Evolutionary conservation across 306 rosid species (phyloP).

Genomic region (Sicyos baderoa): DNA sequence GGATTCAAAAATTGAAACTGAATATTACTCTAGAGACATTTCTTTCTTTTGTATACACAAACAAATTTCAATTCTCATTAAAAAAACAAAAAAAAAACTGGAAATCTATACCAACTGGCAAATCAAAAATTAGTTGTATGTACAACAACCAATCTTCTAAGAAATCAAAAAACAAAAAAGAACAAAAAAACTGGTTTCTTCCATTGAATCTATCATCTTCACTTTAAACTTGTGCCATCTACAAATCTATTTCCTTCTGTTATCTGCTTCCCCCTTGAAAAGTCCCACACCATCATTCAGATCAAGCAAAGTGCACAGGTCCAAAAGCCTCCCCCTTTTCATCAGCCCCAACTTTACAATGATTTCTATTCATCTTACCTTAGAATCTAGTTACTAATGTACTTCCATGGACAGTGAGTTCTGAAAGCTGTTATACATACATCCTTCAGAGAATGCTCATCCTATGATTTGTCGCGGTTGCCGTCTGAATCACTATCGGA

Average conservation of each 20-base stretch:
- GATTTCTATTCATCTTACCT: neutral
- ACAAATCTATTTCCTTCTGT: neutral
- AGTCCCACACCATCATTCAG: neutral
- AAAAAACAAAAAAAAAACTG: neutral
- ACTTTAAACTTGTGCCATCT: too few relatives aligned
- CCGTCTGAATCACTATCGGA: constrained; percentile 93
- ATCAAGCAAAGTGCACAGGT: neutral
- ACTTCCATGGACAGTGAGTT: neutral
- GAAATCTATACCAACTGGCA: neutral
- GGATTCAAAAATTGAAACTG: too few relatives aligned
- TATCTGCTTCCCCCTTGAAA: neutral
- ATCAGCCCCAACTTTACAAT: neutral
- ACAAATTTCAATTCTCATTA: neutral
- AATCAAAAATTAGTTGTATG: neutral
- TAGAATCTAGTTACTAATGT: neutral
- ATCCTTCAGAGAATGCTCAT: neutral
- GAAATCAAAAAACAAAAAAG: too few relatives aligned
- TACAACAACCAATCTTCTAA: too few relatives aligned
- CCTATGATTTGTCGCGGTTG: constrained; percentile 49
- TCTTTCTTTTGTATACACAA: neutral
- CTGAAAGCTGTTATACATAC: neutral
- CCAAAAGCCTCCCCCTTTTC: neutral
- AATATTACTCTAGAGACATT: too few relatives aligned
- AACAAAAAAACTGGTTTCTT: too few relatives aligned
- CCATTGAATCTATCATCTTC: too few relatives aligned